Evolutionary conservation across 176 grass and related monocot species (phyloP).

Genomic region (Elaeis guineensis): DNA sequence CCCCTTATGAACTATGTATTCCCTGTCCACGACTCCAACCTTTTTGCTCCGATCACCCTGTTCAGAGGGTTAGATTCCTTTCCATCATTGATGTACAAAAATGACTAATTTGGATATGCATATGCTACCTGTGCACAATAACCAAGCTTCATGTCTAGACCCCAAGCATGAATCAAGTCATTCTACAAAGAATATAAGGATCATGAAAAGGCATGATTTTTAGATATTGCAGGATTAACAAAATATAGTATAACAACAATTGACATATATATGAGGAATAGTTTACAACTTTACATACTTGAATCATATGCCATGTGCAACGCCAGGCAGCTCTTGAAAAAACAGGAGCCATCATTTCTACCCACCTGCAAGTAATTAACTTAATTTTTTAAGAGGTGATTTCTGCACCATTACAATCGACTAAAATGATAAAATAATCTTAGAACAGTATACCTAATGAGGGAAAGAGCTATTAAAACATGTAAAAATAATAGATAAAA

Average conservation of each 20-base stretch:
- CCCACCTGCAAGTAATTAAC: constrained; percentile 35
- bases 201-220: background rate
- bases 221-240: too few relatives aligned
- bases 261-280: background rate
- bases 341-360: constrained; percentile 93
- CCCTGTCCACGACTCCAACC: constrained; percentile 72
- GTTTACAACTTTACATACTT: constrained; percentile 15
- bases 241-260: too few relatives aligned
- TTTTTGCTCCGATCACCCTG: constrained; percentile 45
- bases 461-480: too few relatives aligned
- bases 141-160: constrained; percentile 81
- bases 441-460: too few relatives aligned
- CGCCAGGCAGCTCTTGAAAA: constrained; percentile 71
- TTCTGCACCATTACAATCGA: too few relatives aligned
- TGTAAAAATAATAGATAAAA: too few relatives aligned
- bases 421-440: too few relatives aligned
- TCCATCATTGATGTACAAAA: background rate
- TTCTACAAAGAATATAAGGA: constrained; percentile 33
- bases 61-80: background rate
- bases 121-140: constrained; percentile 57
- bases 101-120: background rate
- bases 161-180: constrained; percentile 89
- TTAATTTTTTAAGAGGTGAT: too few relatives aligned
- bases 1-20: constrained; percentile 70
- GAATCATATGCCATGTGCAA: constrained; percentile 80